Percentiles rank a stretch among this genome's conserved stretches.
phyloP scores from a whole-genome alignment of 2,329 filamentous ascomycete species.

The Thielaviopsis punctulata region DNA sequence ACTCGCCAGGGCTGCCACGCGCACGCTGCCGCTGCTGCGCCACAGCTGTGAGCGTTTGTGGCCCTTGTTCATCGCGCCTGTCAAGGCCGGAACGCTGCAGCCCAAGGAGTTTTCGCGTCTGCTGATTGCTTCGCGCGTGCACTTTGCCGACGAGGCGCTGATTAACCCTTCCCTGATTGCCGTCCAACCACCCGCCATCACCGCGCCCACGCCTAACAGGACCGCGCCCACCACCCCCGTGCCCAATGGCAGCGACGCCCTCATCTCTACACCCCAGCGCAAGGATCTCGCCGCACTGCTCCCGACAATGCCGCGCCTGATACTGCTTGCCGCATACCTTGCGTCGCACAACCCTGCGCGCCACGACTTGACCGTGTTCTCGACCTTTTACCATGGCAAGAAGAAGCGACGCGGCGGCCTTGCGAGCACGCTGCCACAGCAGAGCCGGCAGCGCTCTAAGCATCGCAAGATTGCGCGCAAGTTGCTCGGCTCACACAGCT shows the following conservation, averaged over 20 bases:
- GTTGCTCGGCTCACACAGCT: slow-evolving; percentile 58
- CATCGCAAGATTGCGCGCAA: slow-evolving; percentile 61
- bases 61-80: slow-evolving; percentile 67
- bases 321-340: slow-evolving; percentile 63
- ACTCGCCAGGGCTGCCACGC: slow-evolving; percentile 60
- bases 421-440: slow-evolving; percentile 18
- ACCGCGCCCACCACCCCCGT: slow-evolving; percentile 1
- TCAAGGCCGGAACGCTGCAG: slow-evolving; percentile 54
- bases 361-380: slow-evolving; percentile 61
- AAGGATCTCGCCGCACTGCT: slow-evolving; percentile 38
- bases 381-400: slow-evolving; percentile 43
- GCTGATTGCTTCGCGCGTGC: slow-evolving; percentile 48
- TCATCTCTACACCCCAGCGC: not conserved
- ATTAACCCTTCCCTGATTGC: slow-evolving; percentile 47
- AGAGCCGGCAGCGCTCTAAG: slow-evolving; percentile 25
- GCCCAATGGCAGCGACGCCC: not conserved
- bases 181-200: slow-evolving; percentile 11
- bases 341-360: slow-evolving; percentile 62
- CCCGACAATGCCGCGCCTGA: slow-evolving; percentile 54
- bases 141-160: slow-evolving; percentile 57
- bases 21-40: slow-evolving; percentile 58
- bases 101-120: slow-evolving; percentile 73
- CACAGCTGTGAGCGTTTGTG: slow-evolving; percentile 60
- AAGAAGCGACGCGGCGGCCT: slow-evolving; percentile 33
- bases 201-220: not conserved